Evolutionary conservation across 441 rosid species (phyloP), one percentile per base, ranked within the genome.

Genomic region (Erodium moschatum): DNA sequence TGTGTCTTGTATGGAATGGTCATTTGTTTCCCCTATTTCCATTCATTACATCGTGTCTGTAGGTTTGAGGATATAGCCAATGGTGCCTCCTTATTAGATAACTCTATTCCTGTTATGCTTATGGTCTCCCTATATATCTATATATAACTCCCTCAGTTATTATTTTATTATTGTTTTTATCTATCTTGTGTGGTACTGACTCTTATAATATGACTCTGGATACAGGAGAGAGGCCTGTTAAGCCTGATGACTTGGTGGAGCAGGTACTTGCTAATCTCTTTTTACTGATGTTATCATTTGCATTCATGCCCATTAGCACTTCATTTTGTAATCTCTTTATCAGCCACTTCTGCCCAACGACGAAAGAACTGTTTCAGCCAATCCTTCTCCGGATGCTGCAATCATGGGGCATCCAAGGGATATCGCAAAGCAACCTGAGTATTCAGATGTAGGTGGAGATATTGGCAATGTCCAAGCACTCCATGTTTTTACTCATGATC

Each of bases 351-450:
- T 81, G 66, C 81, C 81, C 40, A 73, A 80, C 54, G 82, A 80
- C 70, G 86, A 78, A 77, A 85, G 86, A 84, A 74, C 77, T 73
- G 80, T 84, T 78, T 85, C 90, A 68, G 78, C 68, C 16, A 79
- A 76, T 82, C 82, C 89, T 74, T 70, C 83, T 73, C 64, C 80
- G 65, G 86, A 81, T 76, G 82, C 85, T 66, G 80, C 79, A 68
- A 65, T 75, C 72, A 40, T 73, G 38, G 77, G 73, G 69, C 79
- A 81, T 67, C 48, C 81, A n/a, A 69, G 73, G 69, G 77, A 72
- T 69, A 68, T 69, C 7, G 15, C 71, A 44, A 74, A 54, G 9
- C 79, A 64, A 4, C 40, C 67, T 16, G 78, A 65, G 21, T 48
- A 77, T 71, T 66, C 65, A 8, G 72, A 76, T 67, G 79, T 67